Percentiles rank a stretch among this genome's conserved stretches.
phyloP scores from a whole-genome alignment of 1,139 yeast genomes.

The Chernovozyma aurita region DNA sequence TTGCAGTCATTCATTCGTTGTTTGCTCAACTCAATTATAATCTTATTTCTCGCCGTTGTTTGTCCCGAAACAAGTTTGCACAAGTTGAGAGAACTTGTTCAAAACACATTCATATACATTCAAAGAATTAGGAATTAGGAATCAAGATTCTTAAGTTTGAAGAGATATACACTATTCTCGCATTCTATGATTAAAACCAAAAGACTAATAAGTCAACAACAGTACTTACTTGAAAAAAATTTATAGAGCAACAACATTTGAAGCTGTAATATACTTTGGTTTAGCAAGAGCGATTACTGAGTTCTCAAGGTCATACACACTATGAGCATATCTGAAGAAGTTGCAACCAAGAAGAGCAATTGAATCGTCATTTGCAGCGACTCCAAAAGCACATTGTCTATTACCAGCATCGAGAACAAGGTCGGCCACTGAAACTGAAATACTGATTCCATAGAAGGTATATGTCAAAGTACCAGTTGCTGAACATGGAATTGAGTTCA shows the following conservation, averaged over 20 bases:
- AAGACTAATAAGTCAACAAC: background rate
- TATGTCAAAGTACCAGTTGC: slow-evolving; percentile 1
- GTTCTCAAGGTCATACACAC: slow-evolving; percentile 19
- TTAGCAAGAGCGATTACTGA: slow-evolving; percentile 17
- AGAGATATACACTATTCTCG: no score
- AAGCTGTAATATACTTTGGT: slow-evolving; percentile 10
- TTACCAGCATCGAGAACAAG: background rate
- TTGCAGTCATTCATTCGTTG: no score
- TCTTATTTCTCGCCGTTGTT: no score
- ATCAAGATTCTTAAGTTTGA: no score
- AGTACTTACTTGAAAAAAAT: no score
- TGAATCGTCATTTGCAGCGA: background rate
- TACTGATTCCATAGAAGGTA: slow-evolving; percentile 2
- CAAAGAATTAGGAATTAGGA: no score
- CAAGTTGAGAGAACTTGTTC: no score
- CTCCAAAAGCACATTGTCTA: slow-evolving; percentile 1
- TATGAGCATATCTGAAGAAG: slow-evolving; percentile 20
- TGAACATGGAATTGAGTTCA: background rate
- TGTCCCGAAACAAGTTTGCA: no score
- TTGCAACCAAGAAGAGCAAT: slow-evolving; percentile 22
- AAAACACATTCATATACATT: no score
- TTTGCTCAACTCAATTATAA: no score
- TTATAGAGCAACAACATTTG: slow-evolving; percentile 8
- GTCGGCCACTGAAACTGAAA: slow-evolving; percentile 1
- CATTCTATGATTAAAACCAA: no score